Evolutionary conservation across 139 green algal genomes (phyloP).

Genomic region (Desmodesmus armatus): DNA sequence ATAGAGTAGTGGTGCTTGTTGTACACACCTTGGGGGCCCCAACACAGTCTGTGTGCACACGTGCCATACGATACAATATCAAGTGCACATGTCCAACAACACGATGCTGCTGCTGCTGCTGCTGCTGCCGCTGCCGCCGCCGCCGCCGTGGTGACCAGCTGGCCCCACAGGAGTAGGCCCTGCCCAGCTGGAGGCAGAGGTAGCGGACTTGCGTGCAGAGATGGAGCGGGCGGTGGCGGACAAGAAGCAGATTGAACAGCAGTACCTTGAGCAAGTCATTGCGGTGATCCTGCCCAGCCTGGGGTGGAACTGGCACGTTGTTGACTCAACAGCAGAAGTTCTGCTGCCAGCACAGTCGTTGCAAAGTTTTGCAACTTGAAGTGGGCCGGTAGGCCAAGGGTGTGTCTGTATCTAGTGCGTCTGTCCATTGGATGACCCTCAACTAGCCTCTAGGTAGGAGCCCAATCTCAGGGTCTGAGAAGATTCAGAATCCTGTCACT

Average conservation of each 20-base stretch:
- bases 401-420: too few species aligned
- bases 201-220: constrained; percentile 30
- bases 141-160: neutral
- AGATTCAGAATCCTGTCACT: too few species aligned
- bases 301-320: neutral
- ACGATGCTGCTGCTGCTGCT: neutral
- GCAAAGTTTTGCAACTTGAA: neutral
- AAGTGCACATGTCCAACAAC: too few species aligned
- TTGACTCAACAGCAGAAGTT: too few species aligned
- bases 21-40: too few species aligned
- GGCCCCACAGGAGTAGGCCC: neutral
- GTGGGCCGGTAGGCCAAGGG: too few species aligned
- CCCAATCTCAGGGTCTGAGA: too few species aligned
- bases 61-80: too few species aligned
- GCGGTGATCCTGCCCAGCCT: neutral
- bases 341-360: neutral
- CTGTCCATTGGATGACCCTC: too few species aligned
- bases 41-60: too few species aligned
- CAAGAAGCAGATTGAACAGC: constrained; percentile 35
- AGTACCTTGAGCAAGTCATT: constrained; percentile 37
- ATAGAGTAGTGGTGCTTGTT: too few species aligned
- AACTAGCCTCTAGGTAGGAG: too few species aligned
- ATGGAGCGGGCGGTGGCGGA: constrained; percentile 6
- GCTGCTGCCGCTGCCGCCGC: constrained; percentile 9
- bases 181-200: constrained; percentile 17